Conservation (phyloP, 225 moss, liverwort and hornwort genomes). For the Sphagnum contortum region DNA sequence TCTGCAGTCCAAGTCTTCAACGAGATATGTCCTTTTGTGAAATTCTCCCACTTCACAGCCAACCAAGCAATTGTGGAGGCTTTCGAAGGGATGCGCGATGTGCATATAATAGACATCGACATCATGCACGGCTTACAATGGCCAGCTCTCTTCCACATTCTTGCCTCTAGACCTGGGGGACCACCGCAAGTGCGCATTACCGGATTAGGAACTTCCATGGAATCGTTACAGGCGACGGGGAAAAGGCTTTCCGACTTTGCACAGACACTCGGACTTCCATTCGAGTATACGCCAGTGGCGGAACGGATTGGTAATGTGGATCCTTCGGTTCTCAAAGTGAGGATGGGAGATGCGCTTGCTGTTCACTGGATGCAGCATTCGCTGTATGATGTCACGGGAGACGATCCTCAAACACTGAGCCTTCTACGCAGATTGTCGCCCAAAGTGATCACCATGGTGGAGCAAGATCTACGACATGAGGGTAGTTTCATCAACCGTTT, state of each 20-base stretch:
- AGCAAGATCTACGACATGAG: conserved; percentile 31
- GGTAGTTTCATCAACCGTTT: conserved; percentile 28
- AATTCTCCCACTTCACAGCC: conserved; percentile 25
- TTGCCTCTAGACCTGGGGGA: conserved; percentile 13
- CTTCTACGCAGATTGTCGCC: conserved; percentile 18
- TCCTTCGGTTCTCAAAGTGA: conserved; percentile 12
- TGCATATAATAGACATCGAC: conserved; percentile 29
- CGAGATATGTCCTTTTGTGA: conserved; percentile 38
- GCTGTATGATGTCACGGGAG: conserved; percentile 32
- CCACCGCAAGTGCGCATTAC: conserved; percentile 21
- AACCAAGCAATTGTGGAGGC: conserved; percentile 27
- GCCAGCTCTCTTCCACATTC: conserved; percentile 19
- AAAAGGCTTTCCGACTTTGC: conserved; percentile 14
- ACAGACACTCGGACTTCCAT: conserved; percentile 2
- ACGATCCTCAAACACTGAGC: conserved; percentile 15
- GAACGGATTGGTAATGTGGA: conserved; percentile 14
- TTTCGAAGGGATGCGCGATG: conserved; percentile 13
- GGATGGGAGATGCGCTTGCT: conserved; percentile 30
- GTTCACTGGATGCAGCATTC: conserved; percentile 26
- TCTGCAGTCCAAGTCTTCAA: conserved; percentile 11
- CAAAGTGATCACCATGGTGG: conserved; percentile 31
- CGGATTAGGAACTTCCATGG: conserved; percentile 10
- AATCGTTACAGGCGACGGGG: conserved; percentile 14
- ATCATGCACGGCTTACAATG: conserved; percentile 26
- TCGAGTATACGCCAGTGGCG: conserved; percentile 14